phyloP scores from a whole-genome alignment of 176 grass and related monocot species.

The Cenchrus purpureus region DNA sequence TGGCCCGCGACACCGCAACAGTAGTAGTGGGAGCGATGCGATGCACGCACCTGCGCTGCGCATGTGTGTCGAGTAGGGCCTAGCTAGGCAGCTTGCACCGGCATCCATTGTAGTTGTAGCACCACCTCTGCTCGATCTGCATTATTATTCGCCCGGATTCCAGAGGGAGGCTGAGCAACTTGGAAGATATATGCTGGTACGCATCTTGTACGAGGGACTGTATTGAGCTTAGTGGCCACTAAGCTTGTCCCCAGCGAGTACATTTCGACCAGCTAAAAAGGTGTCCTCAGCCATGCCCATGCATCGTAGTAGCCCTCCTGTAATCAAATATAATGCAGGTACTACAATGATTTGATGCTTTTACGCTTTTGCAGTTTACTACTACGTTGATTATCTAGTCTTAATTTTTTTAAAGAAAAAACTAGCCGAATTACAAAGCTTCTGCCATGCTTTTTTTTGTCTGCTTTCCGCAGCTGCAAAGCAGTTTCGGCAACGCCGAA shows the following conservation, averaged over 20 bases:
- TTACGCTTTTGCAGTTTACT: not conserved
- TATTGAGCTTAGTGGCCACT: not conserved
- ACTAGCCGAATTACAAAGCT: no score
- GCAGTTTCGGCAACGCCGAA: not conserved
- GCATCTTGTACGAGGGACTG: not conserved
- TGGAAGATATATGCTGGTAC: not conserved
- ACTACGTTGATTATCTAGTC: not conserved
- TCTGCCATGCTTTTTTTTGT: not conserved
- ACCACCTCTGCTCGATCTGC: not conserved
- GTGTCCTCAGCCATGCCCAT: not conserved
- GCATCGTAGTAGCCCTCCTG: no score
- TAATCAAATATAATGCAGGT: not conserved
- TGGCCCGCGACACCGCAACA: not conserved
- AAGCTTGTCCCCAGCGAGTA: not conserved
- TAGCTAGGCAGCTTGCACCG: not conserved
- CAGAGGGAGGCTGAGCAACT: not conserved
- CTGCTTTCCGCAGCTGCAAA: not conserved
- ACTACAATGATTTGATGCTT: not conserved
- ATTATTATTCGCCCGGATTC: not conserved
- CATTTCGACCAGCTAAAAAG: not conserved
- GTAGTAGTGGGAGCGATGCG: not conserved
- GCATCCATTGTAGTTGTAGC: not conserved
- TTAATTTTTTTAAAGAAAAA: not conserved
- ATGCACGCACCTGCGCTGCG: slow-evolving; percentile 10
- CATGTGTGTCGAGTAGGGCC: not conserved